Conservation (phyloP, 2,329 filamentous ascomycete species). For the Colletotrichum nymphaeae region DNA sequence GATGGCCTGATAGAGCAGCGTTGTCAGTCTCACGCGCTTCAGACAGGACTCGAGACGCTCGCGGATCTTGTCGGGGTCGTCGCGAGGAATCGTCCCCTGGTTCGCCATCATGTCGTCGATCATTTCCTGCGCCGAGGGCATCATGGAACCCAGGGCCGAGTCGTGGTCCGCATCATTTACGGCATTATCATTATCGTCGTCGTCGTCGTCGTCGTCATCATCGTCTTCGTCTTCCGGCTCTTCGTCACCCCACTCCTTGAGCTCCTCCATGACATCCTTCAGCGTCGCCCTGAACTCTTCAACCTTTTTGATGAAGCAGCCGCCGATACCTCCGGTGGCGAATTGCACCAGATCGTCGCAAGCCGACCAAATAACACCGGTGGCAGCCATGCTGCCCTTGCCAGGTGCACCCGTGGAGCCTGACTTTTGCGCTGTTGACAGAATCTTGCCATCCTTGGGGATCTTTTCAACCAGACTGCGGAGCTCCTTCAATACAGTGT, state of each 20-base stretch:
- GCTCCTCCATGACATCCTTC: constrained; percentile 84
- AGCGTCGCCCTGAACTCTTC: constrained; percentile 80
- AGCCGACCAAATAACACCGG: constrained; percentile 84
- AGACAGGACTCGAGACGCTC: constrained; percentile 73
- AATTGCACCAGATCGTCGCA: constrained; percentile 80
- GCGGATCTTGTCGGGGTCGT: constrained; percentile 73
- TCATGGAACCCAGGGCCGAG: constrained; percentile 37
- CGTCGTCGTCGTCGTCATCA: constrained; percentile 65
- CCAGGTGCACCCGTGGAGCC: constrained; percentile 48
- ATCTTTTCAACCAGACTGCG: constrained; percentile 70
- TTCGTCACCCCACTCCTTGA: constrained; percentile 89
- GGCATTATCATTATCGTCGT: constrained; percentile 57
- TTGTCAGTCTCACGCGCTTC: constrained; percentile 74
- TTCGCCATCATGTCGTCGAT: constrained; percentile 77
- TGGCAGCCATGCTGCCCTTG: constrained; percentile 70
- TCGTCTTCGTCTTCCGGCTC: constrained; percentile 73
- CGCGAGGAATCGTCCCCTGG: constrained; percentile 69
- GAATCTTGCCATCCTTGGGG: constrained; percentile 65
- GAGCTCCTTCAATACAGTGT: constrained; percentile 72
- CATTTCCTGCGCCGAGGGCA: constrained; percentile 62
- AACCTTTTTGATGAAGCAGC: constrained; percentile 76
- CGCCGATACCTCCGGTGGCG: constrained; percentile 74
- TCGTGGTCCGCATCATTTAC: constrained; percentile 56
- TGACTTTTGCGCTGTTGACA: constrained; percentile 59
- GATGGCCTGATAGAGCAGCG: constrained; percentile 76